These are phyloP conservation scores for Pleurotus sapidus DNA, from an alignment of 768 basidiomycete species.

Conservation along the genomic window DNA sequence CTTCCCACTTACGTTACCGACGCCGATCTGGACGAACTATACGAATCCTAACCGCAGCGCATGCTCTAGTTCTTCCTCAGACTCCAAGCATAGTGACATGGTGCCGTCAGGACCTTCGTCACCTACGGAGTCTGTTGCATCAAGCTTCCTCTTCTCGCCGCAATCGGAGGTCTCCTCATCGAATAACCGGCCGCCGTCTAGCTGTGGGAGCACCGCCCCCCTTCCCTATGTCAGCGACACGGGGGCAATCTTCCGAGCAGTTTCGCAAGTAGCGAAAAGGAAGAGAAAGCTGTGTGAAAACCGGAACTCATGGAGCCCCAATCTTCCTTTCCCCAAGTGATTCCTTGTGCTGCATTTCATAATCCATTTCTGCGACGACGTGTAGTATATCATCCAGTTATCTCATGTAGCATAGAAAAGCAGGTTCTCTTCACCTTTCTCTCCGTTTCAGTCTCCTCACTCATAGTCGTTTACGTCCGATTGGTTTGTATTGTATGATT, in stretches of 20 bases:
- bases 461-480: no score
- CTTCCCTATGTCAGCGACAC: not conserved
- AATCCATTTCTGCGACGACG: no score
- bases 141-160: conserved; percentile 18
- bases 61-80: conserved; percentile 9
- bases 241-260: conserved; percentile 24
- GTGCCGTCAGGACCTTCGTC: conserved; percentile 7
- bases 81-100: not conserved
- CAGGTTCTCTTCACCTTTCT: no score
- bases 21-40: conserved; percentile 18
- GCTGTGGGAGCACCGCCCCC: conserved; percentile 41
- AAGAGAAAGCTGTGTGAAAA: conserved; percentile 41
- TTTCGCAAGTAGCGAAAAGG: conserved; percentile 45
- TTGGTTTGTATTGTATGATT: no score
- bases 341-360: not conserved
- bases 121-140: conserved; percentile 15
- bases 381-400: no score
- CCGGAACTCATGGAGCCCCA: conserved; percentile 49
- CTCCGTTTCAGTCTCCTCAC: no score
- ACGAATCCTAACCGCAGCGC: not conserved
- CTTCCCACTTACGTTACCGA: conserved; percentile 31
- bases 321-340: conserved; percentile 10
- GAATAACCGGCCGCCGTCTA: conserved; percentile 12
- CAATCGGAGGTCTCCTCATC: conserved; percentile 15
- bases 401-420: no score